Evolutionary conservation across 2,329 filamentous ascomycete genomes (phyloP).

Genomic region (Plenodomus lindquistii): DNA sequence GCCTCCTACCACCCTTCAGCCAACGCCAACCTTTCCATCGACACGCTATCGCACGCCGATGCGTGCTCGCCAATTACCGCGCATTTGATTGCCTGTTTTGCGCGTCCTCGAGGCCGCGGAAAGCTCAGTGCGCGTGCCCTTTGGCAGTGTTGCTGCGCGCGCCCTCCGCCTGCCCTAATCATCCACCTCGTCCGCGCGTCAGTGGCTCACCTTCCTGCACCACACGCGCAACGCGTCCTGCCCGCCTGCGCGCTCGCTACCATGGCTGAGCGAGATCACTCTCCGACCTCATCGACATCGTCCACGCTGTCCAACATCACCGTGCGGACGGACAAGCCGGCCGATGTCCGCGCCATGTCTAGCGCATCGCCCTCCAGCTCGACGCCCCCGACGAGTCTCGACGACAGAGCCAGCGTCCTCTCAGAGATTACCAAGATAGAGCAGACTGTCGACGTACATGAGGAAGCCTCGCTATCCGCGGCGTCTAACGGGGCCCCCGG

Average conservation of each 20-base stretch:
- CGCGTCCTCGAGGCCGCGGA: slow-evolving; percentile 15
- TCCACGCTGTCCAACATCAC: slow-evolving; percentile 50
- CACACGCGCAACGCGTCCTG: slow-evolving; percentile 24
- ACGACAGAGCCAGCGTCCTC: slow-evolving; percentile 63
- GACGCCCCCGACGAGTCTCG: slow-evolving; percentile 69
- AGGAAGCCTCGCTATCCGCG: slow-evolving; percentile 17
- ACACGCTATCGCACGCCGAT: slow-evolving; percentile 26
- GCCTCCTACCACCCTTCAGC: slow-evolving; percentile 31
- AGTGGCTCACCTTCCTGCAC: slow-evolving; percentile 31
- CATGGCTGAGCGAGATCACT: slow-evolving; percentile 40
- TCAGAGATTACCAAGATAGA: slow-evolving; percentile 43
- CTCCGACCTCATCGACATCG: slow-evolving; percentile 46
- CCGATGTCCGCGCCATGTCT: slow-evolving; percentile 46
- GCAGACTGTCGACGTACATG: slow-evolving; percentile 25
- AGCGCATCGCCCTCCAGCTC: slow-evolving; percentile 61
- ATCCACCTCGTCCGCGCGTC: slow-evolving; percentile 38
- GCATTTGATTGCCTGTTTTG: slow-evolving; percentile 16
- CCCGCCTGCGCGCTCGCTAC: slow-evolving; percentile 15
- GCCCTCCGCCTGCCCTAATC: slow-evolving; percentile 23
- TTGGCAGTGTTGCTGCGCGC: slow-evolving; percentile 39
- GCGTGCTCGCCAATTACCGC: slow-evolving; percentile 29
- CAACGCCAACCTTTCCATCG: slow-evolving; percentile 21
- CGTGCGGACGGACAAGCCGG: slow-evolving; percentile 36
- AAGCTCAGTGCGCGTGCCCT: slow-evolving; percentile 31
- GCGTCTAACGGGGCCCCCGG: slow-evolving; percentile 20